Evolutionary conservation across 495 filamentous ascomycete genomes (phyloP).

Genomic region (Zalerion maritima): DNA sequence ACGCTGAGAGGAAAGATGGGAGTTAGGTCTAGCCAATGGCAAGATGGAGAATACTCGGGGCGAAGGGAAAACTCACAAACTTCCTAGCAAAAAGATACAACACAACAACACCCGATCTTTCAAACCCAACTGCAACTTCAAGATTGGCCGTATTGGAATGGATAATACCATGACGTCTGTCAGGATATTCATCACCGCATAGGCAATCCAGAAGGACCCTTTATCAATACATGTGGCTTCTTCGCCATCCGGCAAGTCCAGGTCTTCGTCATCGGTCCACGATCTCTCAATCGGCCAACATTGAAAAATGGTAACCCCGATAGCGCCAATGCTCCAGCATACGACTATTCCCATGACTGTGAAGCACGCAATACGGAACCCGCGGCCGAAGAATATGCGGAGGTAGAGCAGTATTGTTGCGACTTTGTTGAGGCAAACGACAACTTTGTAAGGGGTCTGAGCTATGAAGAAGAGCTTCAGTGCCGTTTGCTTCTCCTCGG

Average conservation of each 20-base stretch:
- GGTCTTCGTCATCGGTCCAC: no score
- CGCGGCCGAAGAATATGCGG: slow-evolving; percentile 2
- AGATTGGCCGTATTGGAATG: no score
- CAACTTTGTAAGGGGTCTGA: slow-evolving; percentile 17
- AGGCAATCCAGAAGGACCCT: no score
- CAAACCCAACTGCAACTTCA: not conserved
- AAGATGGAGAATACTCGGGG: no score
- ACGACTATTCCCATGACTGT: slow-evolving; percentile 11
- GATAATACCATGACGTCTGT: no score
- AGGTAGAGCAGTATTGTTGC: not conserved
- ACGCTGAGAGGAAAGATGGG: not conserved
- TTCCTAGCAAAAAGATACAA: no score
- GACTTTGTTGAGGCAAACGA: slow-evolving; percentile 9
- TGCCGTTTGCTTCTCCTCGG: not conserved
- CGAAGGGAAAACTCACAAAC: no score
- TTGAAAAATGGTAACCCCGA: slow-evolving; percentile 14
- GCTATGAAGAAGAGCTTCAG: slow-evolving; percentile 15
- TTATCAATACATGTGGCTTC: no score
- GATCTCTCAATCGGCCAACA: slow-evolving; percentile 17
- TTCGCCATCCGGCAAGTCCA: no score
- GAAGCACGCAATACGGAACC: slow-evolving; percentile 10
- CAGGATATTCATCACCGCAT: no score
- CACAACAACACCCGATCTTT: not conserved
- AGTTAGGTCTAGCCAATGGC: no score
- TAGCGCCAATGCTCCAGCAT: slow-evolving; percentile 13